phyloP scores from a whole-genome alignment of 257 asterid species.

The Solanum habrochaites region DNA sequence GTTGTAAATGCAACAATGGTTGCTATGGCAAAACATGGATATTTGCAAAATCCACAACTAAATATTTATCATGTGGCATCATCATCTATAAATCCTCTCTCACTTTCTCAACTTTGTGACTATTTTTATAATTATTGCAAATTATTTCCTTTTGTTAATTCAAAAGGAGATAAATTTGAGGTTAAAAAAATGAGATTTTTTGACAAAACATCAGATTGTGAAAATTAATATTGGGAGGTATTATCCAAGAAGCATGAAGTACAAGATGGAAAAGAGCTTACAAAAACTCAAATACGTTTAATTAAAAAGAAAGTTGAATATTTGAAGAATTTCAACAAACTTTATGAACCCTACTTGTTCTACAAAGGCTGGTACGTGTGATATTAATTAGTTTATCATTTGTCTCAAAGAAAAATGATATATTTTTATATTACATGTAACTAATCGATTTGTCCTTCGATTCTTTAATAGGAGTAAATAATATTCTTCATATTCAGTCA shows the following conservation, averaged over 20 bases:
- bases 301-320: not conserved
- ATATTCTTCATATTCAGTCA: not conserved
- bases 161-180: not conserved
- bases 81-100: slow-evolving; percentile 6
- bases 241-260: not conserved
- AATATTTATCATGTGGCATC: slow-evolving; percentile 29
- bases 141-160: not conserved
- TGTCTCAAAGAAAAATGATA: not conserved
- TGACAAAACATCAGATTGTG: not conserved
- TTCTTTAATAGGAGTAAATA: no score
- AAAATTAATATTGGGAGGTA: not conserved
- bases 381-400: not conserved
- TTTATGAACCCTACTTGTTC: not conserved
- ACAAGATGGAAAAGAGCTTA: not conserved
- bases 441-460: no score
- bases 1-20: slow-evolving; percentile 31
- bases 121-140: slow-evolving; percentile 10
- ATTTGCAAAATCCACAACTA: not conserved
- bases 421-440: not conserved
- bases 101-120: not conserved
- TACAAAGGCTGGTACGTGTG: not conserved
- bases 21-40: slow-evolving; percentile 31
- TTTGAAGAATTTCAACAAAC: not conserved
- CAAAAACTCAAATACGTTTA: not conserved
- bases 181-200: not conserved